These are phyloP conservation scores for Yamadazyma sp. DNA, from an alignment of 1,139 yeast genomes.

Conservation along the genomic window DNA sequence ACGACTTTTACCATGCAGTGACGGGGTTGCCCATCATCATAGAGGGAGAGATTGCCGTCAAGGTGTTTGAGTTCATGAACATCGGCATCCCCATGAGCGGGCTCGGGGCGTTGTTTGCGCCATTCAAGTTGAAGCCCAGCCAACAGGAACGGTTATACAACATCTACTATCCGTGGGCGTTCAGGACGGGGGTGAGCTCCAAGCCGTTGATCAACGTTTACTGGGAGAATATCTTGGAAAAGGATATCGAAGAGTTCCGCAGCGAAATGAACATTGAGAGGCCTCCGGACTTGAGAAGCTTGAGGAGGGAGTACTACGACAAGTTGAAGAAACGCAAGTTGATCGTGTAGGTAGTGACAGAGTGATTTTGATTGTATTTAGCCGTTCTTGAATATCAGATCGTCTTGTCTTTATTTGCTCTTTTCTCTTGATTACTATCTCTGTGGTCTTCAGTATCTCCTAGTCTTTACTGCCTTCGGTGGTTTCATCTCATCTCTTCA, in stretches of 20 bases:
- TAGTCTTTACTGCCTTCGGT: no score
- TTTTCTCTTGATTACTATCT: no score
- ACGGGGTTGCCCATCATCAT: conserved; percentile 88
- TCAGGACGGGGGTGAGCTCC: conserved; percentile 68
- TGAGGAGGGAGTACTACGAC: conserved; percentile 49
- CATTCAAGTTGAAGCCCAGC: conserved; percentile 59
- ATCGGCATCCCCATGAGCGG: conserved; percentile 97
- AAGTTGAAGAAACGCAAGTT: conserved; percentile 26
- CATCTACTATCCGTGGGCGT: conserved; percentile 88
- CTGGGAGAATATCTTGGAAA: conserved; percentile 85
- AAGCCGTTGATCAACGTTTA: conserved; percentile 83
- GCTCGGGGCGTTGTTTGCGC: conserved; percentile 84
- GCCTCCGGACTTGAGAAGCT: conserved; percentile 74
- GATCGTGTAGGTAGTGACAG: conserved; percentile 3
- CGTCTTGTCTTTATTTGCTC: no score
- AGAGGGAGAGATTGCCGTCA: conserved; percentile 94
- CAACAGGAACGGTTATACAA: conserved; percentile 55
- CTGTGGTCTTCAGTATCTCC: no score
- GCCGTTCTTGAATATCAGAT: no score
- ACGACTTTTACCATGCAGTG: conserved; percentile 92
- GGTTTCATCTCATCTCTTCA: no score
- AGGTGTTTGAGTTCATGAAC: conserved; percentile 89
- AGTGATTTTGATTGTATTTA: no score
- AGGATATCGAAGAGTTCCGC: conserved; percentile 72
- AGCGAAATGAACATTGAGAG: conserved; percentile 66